A percentile compares a stretch with the other conserved stretches of the same genome.
Conservation (phyloP, 2,329 filamentous ascomycete species). For the Sclerotinia subarctica region DNA sequence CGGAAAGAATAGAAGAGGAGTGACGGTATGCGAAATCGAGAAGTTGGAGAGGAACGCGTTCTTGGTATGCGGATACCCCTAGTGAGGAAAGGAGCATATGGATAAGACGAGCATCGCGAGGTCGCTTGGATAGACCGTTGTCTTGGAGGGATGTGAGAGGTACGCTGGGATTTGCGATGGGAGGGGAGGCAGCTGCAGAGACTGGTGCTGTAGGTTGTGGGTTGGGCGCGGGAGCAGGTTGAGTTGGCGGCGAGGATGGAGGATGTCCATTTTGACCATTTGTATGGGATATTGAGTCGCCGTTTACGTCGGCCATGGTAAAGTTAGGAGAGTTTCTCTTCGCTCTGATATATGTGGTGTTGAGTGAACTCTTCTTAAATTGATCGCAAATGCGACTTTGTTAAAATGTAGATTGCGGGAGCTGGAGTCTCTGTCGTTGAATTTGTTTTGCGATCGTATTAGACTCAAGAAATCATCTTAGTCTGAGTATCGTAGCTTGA, state of each 20-base stretch:
- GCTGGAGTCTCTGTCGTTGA: not conserved
- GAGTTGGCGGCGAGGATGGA: constrained; percentile 15
- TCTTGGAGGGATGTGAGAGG: constrained; percentile 39
- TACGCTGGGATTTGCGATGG: constrained; percentile 31
- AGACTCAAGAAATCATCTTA: not conserved
- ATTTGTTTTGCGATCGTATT: not conserved
- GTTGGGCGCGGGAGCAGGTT: constrained; percentile 35
- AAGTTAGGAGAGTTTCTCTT: not conserved
- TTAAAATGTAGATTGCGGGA: not conserved
- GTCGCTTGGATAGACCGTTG: constrained; percentile 48
- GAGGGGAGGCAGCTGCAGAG: constrained; percentile 12
- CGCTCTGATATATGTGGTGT: not conserved
- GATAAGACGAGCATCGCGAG: constrained; percentile 75
- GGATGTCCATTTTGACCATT: constrained; percentile 57
- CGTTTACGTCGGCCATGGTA: constrained; percentile 38
- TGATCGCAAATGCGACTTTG: not conserved
- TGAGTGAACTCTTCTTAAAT: not conserved
- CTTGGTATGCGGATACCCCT: constrained; percentile 75
- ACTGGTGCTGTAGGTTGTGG: constrained; percentile 25
- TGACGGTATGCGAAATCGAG: constrained; percentile 86
- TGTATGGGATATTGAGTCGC: constrained; percentile 44
- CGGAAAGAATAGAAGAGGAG: constrained; percentile 67
- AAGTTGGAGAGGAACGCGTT: constrained; percentile 76
- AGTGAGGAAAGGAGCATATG: constrained; percentile 77
- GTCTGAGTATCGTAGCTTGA: not conserved